Conservation (phyloP, 2,329 filamentous ascomycete genomes). For the Alternaria hordeiaustralica region DNA sequence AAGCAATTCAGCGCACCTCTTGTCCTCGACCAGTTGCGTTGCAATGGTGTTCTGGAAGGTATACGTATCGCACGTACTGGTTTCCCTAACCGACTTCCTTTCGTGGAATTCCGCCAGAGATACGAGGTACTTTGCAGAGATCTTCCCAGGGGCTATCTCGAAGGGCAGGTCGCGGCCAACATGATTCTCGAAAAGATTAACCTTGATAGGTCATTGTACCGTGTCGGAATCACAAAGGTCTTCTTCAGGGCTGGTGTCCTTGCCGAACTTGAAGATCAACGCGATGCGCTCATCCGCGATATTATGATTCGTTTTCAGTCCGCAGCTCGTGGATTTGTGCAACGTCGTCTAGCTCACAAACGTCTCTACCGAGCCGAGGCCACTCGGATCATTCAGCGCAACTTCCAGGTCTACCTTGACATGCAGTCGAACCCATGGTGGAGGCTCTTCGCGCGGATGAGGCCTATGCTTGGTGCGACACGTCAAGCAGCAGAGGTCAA, state of each 20-base stretch:
- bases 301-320: conserved; percentile 96
- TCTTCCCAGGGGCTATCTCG: conserved; percentile 88
- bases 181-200: conserved; percentile 90
- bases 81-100: conserved; percentile 91
- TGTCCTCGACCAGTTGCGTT: conserved; percentile 96
- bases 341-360: conserved; percentile 88
- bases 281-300: conserved; percentile 88
- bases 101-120: conserved; percentile 91
- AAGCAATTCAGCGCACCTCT: conserved; percentile 91
- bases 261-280: conserved; percentile 94
- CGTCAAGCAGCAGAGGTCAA: conserved; percentile 93
- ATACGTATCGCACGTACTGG: conserved; percentile 96
- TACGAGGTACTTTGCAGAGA: conserved; percentile 90
- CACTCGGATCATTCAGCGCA: conserved; percentile 90
- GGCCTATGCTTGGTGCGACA: conserved; percentile 89
- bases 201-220: conserved; percentile 84
- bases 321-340: conserved; percentile 85
- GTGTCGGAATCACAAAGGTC: conserved; percentile 94
- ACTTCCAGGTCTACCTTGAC: conserved; percentile 90
- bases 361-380: conserved; percentile 93
- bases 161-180: conserved; percentile 83
- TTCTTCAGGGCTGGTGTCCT: conserved; percentile 97
- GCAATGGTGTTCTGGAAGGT: conserved; percentile 98
- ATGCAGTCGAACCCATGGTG: conserved; percentile 96
- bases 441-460: conserved; percentile 94